These are phyloP conservation scores for Candida ipomoeae DNA, from an alignment of 805 yeast species.

Conservation along the genomic window DNA sequence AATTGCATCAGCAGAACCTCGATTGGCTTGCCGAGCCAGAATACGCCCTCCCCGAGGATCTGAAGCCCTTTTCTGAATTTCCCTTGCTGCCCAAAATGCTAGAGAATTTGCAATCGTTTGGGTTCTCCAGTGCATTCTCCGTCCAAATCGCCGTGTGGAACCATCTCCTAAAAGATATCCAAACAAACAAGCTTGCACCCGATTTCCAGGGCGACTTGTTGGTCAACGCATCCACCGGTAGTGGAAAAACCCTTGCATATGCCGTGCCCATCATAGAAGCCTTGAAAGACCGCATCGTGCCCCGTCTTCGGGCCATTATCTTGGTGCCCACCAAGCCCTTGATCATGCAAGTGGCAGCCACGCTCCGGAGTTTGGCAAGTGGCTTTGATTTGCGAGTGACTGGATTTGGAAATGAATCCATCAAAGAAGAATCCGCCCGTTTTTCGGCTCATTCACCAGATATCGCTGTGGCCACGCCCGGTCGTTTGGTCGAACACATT, in stretches of 20 bases:
- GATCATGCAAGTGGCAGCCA: conserved; percentile 72
- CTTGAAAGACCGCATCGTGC: conserved; percentile 59
- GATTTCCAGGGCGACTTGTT: conserved; percentile 68
- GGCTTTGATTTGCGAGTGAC: conserved; percentile 67
- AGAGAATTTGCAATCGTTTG: conserved; percentile 43
- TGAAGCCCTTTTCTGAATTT: conserved; percentile 48
- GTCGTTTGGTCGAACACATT: conserved; percentile 77
- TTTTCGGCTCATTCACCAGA: conserved; percentile 53
- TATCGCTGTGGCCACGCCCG: conserved; percentile 69
- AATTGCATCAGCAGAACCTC: conserved; percentile 32
- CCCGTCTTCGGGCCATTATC: conserved; percentile 68
- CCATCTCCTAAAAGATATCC: conserved; percentile 43
- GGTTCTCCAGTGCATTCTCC: conserved; percentile 61
- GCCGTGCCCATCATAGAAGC: conserved; percentile 76
- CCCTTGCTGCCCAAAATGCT: conserved; percentile 41
- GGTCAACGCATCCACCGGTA: conserved; percentile 93
- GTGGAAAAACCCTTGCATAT: conserved; percentile 92
- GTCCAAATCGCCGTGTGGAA: conserved; percentile 70
- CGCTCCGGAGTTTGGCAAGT: conserved; percentile 53
- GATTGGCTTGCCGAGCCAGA: conserved; percentile 69
- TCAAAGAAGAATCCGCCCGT: conserved; percentile 58
- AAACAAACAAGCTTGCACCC: conserved; percentile 40
- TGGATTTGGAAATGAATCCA: conserved; percentile 54
- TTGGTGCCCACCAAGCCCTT: conserved; percentile 89
- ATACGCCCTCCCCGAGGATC: conserved; percentile 46